Base-by-base conservation (phyloP, 805 yeast genomes). In the Candida nitratophila region DNA sequence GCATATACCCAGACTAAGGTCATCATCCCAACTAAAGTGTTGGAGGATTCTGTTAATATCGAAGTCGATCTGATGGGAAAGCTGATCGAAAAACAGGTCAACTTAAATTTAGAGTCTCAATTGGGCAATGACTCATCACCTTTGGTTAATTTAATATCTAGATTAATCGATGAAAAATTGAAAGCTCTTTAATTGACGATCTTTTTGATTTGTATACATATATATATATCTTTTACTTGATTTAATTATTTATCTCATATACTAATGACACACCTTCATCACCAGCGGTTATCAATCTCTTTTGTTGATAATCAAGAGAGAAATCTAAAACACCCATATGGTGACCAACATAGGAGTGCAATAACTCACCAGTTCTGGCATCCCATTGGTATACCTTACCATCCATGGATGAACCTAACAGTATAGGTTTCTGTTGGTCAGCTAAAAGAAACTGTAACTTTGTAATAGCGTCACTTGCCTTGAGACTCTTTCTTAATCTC, bases 51-150 rank as follows among this genome's bases (percentile, higher is more conserved):
- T 16, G 95, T 93, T 24, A 93, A 93, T 56, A 80, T 93, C 40
- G 99, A 93, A 65, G 99, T 93, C 29, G 99, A 93, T 63, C 70
- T 91, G 42, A 85, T 91, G 34, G 99, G 98, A 17, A 93, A 93
- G 66, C 73, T 89, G 47, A 79, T 91, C 45, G 96, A 87, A 58
- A 81, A 87, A 62, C 98, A 91, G 65, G 83, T 93, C 43, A 74
- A 72, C 46, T 45, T 73, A 32, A 71, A 75, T 49, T 65, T 85
- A 47, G 71, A 73, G 47, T 70, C 73, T 41, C 83, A 84, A 56
- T 70, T 78, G 16, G 56, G 59, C 14, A 71, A 74, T 47, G 60
- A 69, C 10, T 66, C 70, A 26, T 73, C 83, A 32, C 65, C 75
- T 2, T 64, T 86, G 48, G 73, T 64, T 39, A 65, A 63, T 38